Evolutionary conservation across 768 basidiomycete species (phyloP), one percentile per base, ranked within the genome.

Genomic region (Mycena metata): DNA sequence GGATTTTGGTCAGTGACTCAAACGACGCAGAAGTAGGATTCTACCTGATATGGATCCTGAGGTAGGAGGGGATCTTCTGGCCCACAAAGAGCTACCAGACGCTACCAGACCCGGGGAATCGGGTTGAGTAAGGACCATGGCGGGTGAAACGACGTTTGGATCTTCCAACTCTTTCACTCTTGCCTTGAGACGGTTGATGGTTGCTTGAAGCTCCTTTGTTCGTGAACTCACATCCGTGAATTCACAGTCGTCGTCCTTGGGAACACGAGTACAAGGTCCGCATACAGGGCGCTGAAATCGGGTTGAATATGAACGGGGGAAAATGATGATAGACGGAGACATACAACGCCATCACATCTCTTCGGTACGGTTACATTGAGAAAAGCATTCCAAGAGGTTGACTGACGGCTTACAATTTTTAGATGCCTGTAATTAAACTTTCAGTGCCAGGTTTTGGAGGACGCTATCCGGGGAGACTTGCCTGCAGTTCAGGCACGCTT

Each of bases 191-290:
- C 79, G 78, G 0, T 75, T 67, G 16, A 86, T 71, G 0, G 83
- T 76, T 15, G 81, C 80, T 67, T 86, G 82, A 13, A 86, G 71
- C 1, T 77, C 72, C 57, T 85, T 74, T 2, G 79, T 85, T 12
- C 76, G 76, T 0, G 85, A 79, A 19, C 72, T 72, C 2, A 76
- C 81, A 55, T 85, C 84, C 0, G 80, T 79, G 64, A 84, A 86
- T 75, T 86, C 84, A 56, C 85, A 86, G 45, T 83, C 83, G 10
- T 82, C 83, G 12, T 69, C 73, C 19, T 83, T 77, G 45, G 82
- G 78, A 1, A 80, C 79, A 8, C 83, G 75, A 15, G 75, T 70
- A 67, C 85, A 86, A 43, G 81, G 84, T 16, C 79, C 78, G 61
- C 85, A 86, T 11, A 72, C 67, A 17, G 73, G 73, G 9, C 70